These are phyloP conservation scores for Mychonastes homosphaera DNA, from an alignment of 139 green algal species.

Conservation along the genomic window DNA sequence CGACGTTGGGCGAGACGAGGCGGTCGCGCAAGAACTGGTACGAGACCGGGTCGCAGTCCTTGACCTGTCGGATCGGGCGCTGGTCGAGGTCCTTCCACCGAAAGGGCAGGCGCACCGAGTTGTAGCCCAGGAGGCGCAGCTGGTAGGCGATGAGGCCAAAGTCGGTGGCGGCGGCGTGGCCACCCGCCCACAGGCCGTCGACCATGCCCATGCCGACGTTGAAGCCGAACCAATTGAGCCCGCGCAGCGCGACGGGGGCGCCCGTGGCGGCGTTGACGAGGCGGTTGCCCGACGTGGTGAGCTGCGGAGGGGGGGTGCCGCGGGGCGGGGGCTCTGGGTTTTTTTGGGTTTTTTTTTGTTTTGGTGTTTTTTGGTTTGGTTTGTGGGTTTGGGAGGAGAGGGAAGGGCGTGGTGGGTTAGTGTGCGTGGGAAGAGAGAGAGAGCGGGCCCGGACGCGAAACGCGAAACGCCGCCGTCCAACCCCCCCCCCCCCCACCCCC, in stretches of 20 bases:
- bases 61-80: conserved; percentile 8
- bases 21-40: conserved; percentile 8
- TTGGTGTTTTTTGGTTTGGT: too few relatives aligned
- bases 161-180: conserved; percentile 14
- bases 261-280: conserved; percentile 13
- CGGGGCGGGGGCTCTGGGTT: conserved; percentile 11
- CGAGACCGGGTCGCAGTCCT: conserved; percentile 13
- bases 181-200: conserved; percentile 16
- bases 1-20: conserved; percentile 14
- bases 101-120: conserved; percentile 19
- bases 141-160: conserved; percentile 22
- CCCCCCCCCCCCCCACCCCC: too few relatives aligned
- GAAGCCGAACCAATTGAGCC: conserved; percentile 24
- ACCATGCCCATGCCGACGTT: conserved; percentile 24
- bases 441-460: too few relatives aligned
- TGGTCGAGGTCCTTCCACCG: conserved; percentile 17
- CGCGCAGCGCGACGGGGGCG: conserved; percentile 7
- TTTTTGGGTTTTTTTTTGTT: too few relatives aligned
- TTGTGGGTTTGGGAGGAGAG: too few relatives aligned
- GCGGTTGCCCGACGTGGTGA: conserved; percentile 5
- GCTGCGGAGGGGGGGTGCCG: conserved; percentile 14
- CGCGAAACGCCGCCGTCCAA: too few relatives aligned
- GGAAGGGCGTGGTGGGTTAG: too few relatives aligned
- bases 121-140: conserved; percentile 22
- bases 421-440: too few relatives aligned